phyloP scores from a whole-genome alignment of 208 protist species.

The Lotmaria passim region DNA sequence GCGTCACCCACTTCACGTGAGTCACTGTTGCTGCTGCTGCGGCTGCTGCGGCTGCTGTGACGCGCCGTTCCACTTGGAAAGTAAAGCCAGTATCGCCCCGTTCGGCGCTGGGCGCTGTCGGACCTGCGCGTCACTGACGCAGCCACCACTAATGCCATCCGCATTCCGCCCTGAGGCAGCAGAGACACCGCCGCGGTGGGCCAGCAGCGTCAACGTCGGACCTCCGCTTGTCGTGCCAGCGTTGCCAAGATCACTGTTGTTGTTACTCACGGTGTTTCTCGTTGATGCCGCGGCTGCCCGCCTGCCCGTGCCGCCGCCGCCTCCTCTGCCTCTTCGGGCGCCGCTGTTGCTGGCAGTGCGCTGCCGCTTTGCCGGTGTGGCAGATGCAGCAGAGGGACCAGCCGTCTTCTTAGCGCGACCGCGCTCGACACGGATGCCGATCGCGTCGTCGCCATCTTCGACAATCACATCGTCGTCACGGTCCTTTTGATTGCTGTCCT shows the following conservation, averaged over 20 bases:
- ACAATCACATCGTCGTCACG: background rate
- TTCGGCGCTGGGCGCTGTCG: background rate
- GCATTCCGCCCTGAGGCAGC: background rate
- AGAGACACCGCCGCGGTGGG: slow-evolving; percentile 13
- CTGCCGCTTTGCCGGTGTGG: slow-evolving; percentile 12
- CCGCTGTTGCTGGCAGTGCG: slow-evolving; percentile 21
- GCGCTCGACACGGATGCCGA: background rate
- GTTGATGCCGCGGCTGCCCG: background rate
- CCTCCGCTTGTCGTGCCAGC: background rate
- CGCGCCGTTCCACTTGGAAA: slow-evolving; percentile 42
- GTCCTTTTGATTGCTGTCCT: background rate
- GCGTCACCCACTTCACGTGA: too few species aligned
- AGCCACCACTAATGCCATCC: background rate
- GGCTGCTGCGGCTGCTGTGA: slow-evolving; percentile 14
- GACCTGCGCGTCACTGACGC: background rate
- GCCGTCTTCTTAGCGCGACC: background rate
- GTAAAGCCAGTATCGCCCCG: slow-evolving; percentile 28
- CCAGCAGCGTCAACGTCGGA: slow-evolving; percentile 28
- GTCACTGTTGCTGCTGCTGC: background rate
- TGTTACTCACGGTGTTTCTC: background rate
- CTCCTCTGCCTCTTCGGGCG: background rate
- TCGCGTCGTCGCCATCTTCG: background rate
- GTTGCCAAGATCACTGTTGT: background rate
- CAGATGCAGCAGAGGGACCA: background rate
- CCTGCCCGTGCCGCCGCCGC: background rate